Base-by-base conservation (phyloP, 768 basidiomycete species). In the Stropharia rugosoannulata region DNA sequence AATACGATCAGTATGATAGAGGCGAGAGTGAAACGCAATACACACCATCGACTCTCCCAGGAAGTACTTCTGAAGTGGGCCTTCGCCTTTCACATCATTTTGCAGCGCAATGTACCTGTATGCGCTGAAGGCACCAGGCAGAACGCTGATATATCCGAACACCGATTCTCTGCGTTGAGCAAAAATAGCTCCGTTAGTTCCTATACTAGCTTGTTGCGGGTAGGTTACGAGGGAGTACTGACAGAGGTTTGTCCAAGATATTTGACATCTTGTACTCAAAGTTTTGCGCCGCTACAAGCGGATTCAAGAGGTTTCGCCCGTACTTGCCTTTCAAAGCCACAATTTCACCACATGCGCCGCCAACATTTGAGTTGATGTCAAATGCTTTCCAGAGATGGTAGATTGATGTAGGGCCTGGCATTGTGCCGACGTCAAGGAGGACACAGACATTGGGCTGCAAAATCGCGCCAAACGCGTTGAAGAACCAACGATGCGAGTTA, bases 351-450 rank as follows among this genome's bases (percentile, higher is more conserved):
- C 95, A 97, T 15, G 94, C 95, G 13, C 95, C 92, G 1, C 89
- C 92, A 13, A 94, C 91, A 64, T 91, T 91, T 16, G 89, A 90
- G 67, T 93, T 93, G 69, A 93, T 89, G 63, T 94, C 92, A 61
- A 97, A 96, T 5, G 93, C 90, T 70, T 95, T 95, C 93, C 94
- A 95, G 2, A 95, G 74, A 64, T 94, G 93, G 69, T 96, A 96
- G 57, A 96, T 92, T 9, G 84, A 85, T 50, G 89, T 93, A 8
- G 92, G 87, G 3, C 91, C 93, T 0, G 94, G 94, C 80, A 85
- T 86, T 13, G 80, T 82, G 0, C 80, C 80, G 4, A 96, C 95
- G 62, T 96, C 95, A 25, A 97, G 83, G 12, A 97, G 80, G 9
- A 96, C 86, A 66, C 95, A 96, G 37, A 97, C 93, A 63, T 95